Percentiles rank a stretch among this genome's conserved stretches.
phyloP scores from a whole-genome alignment of 768 basidiomycete genomes.

The Gelatoporia subvermispora region DNA sequence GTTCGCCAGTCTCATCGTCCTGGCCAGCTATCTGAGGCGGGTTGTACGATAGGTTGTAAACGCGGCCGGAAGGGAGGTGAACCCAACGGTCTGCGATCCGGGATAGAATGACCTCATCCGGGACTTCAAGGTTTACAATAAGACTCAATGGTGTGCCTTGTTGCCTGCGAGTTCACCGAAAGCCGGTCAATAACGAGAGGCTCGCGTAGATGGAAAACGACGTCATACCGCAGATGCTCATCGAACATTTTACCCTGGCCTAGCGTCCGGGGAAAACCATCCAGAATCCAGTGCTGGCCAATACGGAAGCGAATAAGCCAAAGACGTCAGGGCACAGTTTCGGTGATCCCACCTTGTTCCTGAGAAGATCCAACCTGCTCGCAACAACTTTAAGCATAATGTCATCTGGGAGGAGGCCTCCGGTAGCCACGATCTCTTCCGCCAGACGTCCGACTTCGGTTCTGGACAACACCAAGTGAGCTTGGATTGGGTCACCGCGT shows the following conservation, averaged over 20 bases:
- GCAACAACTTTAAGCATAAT: constrained; percentile 75
- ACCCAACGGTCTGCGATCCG: constrained; percentile 91
- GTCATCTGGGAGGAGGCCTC: constrained; percentile 74
- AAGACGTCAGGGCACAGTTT: background rate
- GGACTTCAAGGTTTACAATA: constrained; percentile 83
- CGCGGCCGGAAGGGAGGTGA: constrained; percentile 80
- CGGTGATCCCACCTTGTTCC: constrained; percentile 50
- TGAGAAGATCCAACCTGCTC: constrained; percentile 60
- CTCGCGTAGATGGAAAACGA: background rate
- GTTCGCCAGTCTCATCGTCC: constrained; percentile 86
- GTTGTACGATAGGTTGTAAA: constrained; percentile 90
- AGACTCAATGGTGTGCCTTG: constrained; percentile 67
- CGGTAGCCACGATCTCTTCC: constrained; percentile 73
- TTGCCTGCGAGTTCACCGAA: constrained; percentile 35
- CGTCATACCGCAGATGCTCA: constrained; percentile 59
- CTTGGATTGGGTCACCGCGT: background rate
- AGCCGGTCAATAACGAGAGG: background rate
- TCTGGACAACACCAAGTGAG: constrained; percentile 23
- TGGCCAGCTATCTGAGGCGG: constrained; percentile 71
- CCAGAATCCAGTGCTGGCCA: constrained; percentile 81
- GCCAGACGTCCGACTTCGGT: constrained; percentile 72
- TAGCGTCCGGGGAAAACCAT: constrained; percentile 88
- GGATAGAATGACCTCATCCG: constrained; percentile 77
- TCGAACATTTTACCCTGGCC: constrained; percentile 81
- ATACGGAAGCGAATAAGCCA: constrained; percentile 1